Conservation (phyloP, 2,329 filamentous ascomycete species). For the Penicillium sp. region DNA sequence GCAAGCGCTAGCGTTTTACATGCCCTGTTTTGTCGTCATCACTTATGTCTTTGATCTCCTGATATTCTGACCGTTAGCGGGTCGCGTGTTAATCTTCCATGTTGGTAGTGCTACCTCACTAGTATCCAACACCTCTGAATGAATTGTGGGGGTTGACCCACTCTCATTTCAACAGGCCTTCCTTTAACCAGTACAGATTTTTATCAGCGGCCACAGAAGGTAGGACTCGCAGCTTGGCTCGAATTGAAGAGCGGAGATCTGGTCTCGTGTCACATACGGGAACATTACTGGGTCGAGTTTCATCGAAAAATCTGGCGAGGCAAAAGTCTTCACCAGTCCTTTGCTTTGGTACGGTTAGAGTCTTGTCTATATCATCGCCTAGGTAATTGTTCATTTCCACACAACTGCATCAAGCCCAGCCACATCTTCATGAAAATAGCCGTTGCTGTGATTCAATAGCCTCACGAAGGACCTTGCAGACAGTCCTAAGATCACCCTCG, state of each 20-base stretch:
- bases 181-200: background rate
- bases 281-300: too few relatives aligned
- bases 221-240: too few relatives aligned
- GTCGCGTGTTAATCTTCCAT: background rate
- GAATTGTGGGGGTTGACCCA: background rate
- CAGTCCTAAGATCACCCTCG: background rate
- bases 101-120: background rate
- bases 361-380: too few relatives aligned
- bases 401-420: too few relatives aligned
- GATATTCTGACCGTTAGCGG: conserved; percentile 7
- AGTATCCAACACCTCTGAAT: background rate
- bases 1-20: conserved; percentile 11
- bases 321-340: too few relatives aligned
- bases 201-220: background rate
- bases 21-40: conserved; percentile 1
- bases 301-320: too few relatives aligned
- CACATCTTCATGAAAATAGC: background rate
- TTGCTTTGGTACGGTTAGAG: too few relatives aligned
- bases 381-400: too few relatives aligned
- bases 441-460: background rate
- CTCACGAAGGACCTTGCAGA: background rate
- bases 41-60: background rate
- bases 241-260: too few relatives aligned
- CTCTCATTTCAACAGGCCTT: too few relatives aligned
- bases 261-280: too few relatives aligned